A percentile compares a stretch with the other conserved stretches of the same genome.
phyloP scores from a whole-genome alignment of 2,329 filamentous ascomycete genomes.

The Cladosporium sp. region DNA sequence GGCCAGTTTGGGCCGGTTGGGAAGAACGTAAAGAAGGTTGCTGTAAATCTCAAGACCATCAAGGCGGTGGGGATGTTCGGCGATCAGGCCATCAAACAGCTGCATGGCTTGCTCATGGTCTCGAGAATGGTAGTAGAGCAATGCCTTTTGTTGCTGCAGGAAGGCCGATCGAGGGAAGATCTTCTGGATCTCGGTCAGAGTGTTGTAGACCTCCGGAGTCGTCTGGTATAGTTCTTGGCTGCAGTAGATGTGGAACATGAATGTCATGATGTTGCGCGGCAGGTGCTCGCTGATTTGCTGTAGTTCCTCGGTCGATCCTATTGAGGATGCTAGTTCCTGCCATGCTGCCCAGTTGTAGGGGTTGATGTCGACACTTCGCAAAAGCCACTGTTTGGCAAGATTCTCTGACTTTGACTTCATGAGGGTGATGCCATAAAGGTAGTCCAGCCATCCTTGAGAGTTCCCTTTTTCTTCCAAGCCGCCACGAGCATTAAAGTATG shows the following conservation, averaged over 20 bases:
- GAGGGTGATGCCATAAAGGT: constrained; percentile 86
- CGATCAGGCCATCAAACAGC: constrained; percentile 59
- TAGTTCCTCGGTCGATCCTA: constrained; percentile 79
- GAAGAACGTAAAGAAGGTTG: constrained; percentile 95
- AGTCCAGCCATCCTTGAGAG: constrained; percentile 88
- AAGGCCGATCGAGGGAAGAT: constrained; percentile 91
- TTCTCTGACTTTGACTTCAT: constrained; percentile 88
- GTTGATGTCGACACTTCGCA: constrained; percentile 83
- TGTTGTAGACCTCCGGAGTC: constrained; percentile 71
- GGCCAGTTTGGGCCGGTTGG: constrained; percentile 81
- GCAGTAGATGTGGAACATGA: constrained; percentile 90
- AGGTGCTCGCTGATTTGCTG: constrained; percentile 58
- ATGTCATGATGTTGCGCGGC: constrained; percentile 87
- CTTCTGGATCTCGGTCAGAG: constrained; percentile 72
- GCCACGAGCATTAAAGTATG: constrained; percentile 72
- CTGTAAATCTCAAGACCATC: constrained; percentile 95
- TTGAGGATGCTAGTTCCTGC: constrained; percentile 83
- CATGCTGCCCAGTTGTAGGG: constrained; percentile 98
- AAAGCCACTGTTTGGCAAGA: constrained; percentile 81
- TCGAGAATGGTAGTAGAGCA: constrained; percentile 89
- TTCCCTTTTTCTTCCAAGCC: constrained; percentile 36
- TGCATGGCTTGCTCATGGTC: constrained; percentile 62
- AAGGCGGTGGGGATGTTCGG: constrained; percentile 68
- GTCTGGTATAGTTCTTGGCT: constrained; percentile 91
- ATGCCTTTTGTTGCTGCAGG: constrained; percentile 82